phyloP scores from a whole-genome alignment of 83 land plant genomes.

The Diphasiastrum complanatum region DNA sequence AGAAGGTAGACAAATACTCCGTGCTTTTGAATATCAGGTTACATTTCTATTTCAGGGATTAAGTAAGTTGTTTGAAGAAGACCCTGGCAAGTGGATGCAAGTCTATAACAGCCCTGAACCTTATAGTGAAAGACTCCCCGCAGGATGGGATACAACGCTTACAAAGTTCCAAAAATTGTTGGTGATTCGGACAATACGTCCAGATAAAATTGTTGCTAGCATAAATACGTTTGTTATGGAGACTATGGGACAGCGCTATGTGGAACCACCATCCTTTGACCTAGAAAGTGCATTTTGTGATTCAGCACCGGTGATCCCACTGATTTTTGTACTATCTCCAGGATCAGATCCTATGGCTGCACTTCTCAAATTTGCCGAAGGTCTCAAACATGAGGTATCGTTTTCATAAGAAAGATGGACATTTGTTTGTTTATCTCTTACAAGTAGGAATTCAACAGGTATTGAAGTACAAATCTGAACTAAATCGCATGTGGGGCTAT shows the following conservation, averaged over 20 bases:
- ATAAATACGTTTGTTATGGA: conserved; percentile 28
- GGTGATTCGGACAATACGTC: conserved; percentile 31
- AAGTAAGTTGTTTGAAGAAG: conserved; percentile 11
- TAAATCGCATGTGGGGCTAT: no score
- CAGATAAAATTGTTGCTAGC: conserved; percentile 29
- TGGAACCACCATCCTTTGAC: conserved; percentile 38
- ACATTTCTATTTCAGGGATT: no score
- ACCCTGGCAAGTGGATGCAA: conserved; percentile 23
- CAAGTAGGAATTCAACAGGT: no score
- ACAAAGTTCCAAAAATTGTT: conserved; percentile 28
- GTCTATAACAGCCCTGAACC: conserved; percentile 34
- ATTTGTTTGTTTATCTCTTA: no score
- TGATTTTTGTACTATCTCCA: conserved; percentile 37
- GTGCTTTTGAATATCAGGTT: no score
- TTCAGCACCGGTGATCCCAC: conserved; percentile 25
- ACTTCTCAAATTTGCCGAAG: conserved; percentile 35
- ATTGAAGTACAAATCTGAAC: no score
- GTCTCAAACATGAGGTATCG: conserved; percentile 22
- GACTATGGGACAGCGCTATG: conserved; percentile 35
- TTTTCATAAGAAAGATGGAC: background rate
- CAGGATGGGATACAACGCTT: conserved; percentile 22
- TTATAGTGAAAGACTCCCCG: conserved; percentile 24
- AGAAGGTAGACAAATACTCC: no score
- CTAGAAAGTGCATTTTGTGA: conserved; percentile 31
- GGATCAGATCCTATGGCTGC: conserved; percentile 46